phyloP scores from a whole-genome alignment of 1,284 basidiomycete genomes.

The Exobasidium cylindrosporum region DNA sequence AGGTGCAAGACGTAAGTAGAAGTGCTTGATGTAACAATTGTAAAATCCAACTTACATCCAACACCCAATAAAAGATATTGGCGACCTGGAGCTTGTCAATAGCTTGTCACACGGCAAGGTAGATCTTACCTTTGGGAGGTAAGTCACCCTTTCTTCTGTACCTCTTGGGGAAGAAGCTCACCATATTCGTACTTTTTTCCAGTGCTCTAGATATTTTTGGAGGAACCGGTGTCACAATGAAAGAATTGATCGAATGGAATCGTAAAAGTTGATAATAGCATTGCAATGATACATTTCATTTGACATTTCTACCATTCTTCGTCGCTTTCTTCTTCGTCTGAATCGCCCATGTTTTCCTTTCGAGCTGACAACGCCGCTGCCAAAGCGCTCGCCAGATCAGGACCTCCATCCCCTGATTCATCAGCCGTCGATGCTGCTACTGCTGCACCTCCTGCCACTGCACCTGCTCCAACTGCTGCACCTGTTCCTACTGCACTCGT shows the following conservation, averaged over 20 bases:
- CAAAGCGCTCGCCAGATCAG: constrained; percentile 66
- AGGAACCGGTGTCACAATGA: constrained; percentile 69
- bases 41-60: background rate
- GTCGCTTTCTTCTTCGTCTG: constrained; percentile 74
- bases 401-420: constrained; percentile 52
- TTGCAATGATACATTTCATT: background rate
- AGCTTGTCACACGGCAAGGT: constrained; percentile 77
- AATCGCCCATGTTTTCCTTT: constrained; percentile 85
- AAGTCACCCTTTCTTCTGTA: constrained; percentile 29
- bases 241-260: constrained; percentile 64
- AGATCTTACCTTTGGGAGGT: constrained; percentile 95
- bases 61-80: constrained; percentile 59
- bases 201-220: constrained; percentile 82
- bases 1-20: constrained; percentile 74
- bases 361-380: constrained; percentile 70
- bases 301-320: constrained; percentile 45
- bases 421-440: constrained; percentile 14
- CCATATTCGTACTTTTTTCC: background rate
- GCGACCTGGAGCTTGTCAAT: constrained; percentile 81
- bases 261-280: background rate
- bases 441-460: constrained; percentile 22
- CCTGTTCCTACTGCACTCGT: constrained; percentile 18
- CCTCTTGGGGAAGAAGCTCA: background rate
- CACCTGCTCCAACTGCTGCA: constrained; percentile 21
- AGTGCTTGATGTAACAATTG: background rate